These are phyloP conservation scores for Suhomyces tanzawaensis DNA, from an alignment of 805 yeast species.

Conservation along the genomic window DNA sequence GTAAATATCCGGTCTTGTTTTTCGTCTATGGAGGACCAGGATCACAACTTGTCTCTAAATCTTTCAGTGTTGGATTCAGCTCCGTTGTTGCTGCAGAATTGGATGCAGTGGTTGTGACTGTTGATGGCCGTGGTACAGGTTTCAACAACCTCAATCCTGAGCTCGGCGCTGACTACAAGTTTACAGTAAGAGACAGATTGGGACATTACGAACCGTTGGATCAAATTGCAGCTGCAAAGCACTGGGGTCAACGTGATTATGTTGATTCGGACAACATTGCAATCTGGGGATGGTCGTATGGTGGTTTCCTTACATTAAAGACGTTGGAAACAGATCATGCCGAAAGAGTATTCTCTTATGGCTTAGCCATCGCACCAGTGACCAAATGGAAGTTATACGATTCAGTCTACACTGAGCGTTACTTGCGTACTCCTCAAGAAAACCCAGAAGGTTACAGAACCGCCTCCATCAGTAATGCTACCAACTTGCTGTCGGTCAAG, in stretches of 20 bases:
- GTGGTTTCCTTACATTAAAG: constrained; percentile 75
- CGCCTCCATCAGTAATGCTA: constrained; percentile 42
- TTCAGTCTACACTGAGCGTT: constrained; percentile 77
- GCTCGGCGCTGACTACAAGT: constrained; percentile 56
- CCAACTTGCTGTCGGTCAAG: constrained; percentile 46
- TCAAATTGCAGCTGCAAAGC: constrained; percentile 80
- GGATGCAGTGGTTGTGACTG: constrained; percentile 85
- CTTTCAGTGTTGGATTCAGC: constrained; percentile 62
- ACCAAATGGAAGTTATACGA: constrained; percentile 76
- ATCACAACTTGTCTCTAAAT: constrained; percentile 73
- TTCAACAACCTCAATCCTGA: constrained; percentile 60
- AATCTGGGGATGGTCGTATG: constrained; percentile 89
- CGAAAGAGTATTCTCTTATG: constrained; percentile 58
- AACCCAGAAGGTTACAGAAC: constrained; percentile 49
- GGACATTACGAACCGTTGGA: constrained; percentile 84
- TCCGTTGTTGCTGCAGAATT: constrained; percentile 74
- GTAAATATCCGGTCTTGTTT: constrained; percentile 81
- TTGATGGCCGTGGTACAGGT: constrained; percentile 97
- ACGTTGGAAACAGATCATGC: constrained; percentile 68
- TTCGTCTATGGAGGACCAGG: constrained; percentile 96
- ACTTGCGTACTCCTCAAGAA: constrained; percentile 55
- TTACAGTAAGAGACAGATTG: constrained; percentile 74
- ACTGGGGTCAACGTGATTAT: constrained; percentile 60
- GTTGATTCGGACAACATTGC: constrained; percentile 61
- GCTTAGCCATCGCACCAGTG: constrained; percentile 84